Conservation (phyloP, 139 green algal species). For the Chlamydomonas incerta region DNA sequence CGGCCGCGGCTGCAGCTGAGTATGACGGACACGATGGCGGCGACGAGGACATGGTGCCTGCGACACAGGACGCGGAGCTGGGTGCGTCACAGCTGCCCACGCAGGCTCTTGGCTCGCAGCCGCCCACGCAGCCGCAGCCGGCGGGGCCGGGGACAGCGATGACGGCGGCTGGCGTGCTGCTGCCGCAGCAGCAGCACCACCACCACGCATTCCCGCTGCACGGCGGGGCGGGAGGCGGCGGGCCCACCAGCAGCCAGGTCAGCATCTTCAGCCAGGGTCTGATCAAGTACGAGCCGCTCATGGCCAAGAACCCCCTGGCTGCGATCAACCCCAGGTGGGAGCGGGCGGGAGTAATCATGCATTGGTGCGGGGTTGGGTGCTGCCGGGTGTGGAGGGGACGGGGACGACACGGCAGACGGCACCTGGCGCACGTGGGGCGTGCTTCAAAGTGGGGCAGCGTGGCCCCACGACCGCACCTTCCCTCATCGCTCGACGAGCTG, state of each 20-base stretch:
- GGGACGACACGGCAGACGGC: no score
- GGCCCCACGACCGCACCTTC: neutral
- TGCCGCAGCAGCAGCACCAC: no score
- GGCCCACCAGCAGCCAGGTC: conserved; percentile 13
- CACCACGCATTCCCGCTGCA: no score
- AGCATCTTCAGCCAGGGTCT: conserved; percentile 31
- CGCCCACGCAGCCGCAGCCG: conserved; percentile 8
- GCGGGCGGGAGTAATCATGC: no score
- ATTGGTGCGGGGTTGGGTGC: no score
- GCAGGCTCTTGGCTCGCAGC: neutral
- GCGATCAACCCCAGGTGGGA: conserved; percentile 26
- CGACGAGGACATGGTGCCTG: neutral
- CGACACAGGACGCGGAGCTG: neutral
- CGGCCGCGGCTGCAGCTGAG: neutral
- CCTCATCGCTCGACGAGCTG: no score
- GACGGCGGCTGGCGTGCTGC: no score
- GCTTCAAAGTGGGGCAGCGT: neutral
- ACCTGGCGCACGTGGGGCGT: no score
- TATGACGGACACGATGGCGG: neutral
- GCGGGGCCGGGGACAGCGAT: no score
- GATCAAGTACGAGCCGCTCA: neutral
- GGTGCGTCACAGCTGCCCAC: neutral
- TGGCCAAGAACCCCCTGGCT: conserved; percentile 19
- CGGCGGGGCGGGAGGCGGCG: no score
- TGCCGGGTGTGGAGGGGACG: no score